Base-by-base conservation (phyloP, 352 stramenopile species). In the Pythium volutum region DNA sequence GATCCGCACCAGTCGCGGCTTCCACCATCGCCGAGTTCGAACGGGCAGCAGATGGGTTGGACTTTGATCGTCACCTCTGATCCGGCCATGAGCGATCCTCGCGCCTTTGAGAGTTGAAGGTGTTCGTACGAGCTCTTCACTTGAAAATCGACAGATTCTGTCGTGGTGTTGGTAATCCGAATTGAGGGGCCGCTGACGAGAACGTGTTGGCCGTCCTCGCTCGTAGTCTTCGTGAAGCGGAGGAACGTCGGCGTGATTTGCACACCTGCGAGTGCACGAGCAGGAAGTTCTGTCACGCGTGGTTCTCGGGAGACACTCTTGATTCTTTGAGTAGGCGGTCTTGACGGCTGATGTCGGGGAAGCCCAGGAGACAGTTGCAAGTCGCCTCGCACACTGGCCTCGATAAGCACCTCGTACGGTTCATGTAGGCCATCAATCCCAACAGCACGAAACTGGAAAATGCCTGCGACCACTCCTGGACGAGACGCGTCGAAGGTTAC, bases 381-480 rank as follows among this genome's bases (percentile, higher is more conserved):
- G 22, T 76, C 61, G 10, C 62, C 65, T 16, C 77, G 76, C 34
- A 95, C 84, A 55, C 82, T 90, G 25, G 84, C 82, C 73, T 95
- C 86, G 27, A 95, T 86, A 22, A 95, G 63, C 22, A 93, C 76
- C 77, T 95, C 86, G 38, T 92, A 93, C 6, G 84, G 84, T 25
- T 76, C 65, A 38, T 83, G 84, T 15, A 93, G 62, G 11, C 74
- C 77, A 26, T 93, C 68, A 33, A 77, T 50, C 1, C 80, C 84
- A 29, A 95, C 75, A 25, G 76, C 85, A 59, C 86, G 73, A 45
- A 95, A 95, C 65, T 95, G 86, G 39, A 95, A 93, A n/a, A 95
- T 89, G 0, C 82, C 86, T 0, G 86, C 81, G 9, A 87, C 81
- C 29, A 85, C 82, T 18, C 86, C 86, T 9, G 71, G 58, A 14